Conservation (phyloP, 768 basidiomycete species). For the Collybia mongolica region DNA sequence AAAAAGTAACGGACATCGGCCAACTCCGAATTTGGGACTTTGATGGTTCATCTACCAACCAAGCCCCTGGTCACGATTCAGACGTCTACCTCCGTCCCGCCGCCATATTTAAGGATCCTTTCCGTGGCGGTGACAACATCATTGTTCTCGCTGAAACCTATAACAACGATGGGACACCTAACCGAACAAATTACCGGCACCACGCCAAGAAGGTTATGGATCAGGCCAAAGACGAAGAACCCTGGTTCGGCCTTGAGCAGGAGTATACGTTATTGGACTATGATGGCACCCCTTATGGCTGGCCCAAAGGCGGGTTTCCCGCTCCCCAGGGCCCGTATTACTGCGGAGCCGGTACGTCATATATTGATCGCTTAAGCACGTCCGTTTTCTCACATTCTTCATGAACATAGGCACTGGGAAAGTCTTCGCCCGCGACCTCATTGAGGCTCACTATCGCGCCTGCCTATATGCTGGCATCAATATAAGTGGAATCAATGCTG, state of each 20-base stretch:
- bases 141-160: constrained; percentile 96
- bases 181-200: constrained; percentile 94
- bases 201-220: constrained; percentile 96
- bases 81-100: constrained; percentile 98
- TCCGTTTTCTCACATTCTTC: background rate
- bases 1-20: constrained; percentile 83
- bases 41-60: constrained; percentile 96
- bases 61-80: constrained; percentile 93
- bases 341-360: constrained; percentile 88
- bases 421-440: constrained; percentile 97
- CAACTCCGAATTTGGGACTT: constrained; percentile 99
- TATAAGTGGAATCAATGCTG: constrained; percentile 99
- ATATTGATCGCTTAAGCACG: background rate
- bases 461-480: constrained; percentile 94
- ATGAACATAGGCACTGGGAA: constrained; percentile 77
- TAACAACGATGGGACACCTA: constrained; percentile 98
- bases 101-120: constrained; percentile 98
- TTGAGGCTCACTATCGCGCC: constrained; percentile 98
- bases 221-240: constrained; percentile 70
- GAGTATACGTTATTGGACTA: constrained; percentile 97
- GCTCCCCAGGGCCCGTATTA: constrained; percentile 99
- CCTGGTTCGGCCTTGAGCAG: constrained; percentile 99
- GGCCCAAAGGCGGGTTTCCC: constrained; percentile 99
- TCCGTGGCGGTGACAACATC: constrained; percentile 98
- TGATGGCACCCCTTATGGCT: constrained; percentile 88